Evolutionary conservation across 2,329 filamentous ascomycete genomes (phyloP).

Genomic region (Elsinoe batatas): DNA sequence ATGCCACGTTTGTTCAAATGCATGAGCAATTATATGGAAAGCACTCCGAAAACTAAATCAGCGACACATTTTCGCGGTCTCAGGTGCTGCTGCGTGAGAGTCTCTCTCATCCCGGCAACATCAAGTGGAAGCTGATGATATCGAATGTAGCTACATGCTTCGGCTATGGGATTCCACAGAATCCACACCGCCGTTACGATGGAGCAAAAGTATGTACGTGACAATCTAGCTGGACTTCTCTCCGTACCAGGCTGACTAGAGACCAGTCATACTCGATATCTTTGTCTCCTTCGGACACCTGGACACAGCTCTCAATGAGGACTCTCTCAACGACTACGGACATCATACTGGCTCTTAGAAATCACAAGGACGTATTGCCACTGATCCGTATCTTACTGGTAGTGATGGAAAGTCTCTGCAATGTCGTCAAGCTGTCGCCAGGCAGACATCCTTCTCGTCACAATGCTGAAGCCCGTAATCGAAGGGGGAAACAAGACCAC

Average conservation of each 20-base stretch:
- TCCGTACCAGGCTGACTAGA: not conserved
- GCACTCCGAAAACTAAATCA: not conserved
- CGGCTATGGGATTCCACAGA: slow-evolving; percentile 44
- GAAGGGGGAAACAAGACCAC: slow-evolving; percentile 41
- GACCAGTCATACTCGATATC: not conserved
- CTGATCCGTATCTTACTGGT: slow-evolving; percentile 54
- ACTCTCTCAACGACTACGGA: slow-evolving; percentile 34
- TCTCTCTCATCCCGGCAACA: not conserved
- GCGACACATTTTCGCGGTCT: not conserved
- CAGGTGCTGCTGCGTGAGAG: not conserved
- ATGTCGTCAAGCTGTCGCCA: slow-evolving; percentile 5
- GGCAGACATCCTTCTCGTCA: slow-evolving; percentile 14
- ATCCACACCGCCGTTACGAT: slow-evolving; percentile 38
- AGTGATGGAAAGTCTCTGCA: slow-evolving; percentile 43
- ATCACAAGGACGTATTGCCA: slow-evolving; percentile 41
- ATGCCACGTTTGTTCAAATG: slow-evolving; percentile 1
- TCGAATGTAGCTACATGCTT: slow-evolving; percentile 45
- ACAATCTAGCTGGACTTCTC: not conserved
- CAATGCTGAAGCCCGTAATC: slow-evolving; percentile 37
- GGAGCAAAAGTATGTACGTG: slow-evolving; percentile 14
- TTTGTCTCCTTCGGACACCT: not conserved
- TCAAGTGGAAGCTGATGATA: slow-evolving; percentile 50
- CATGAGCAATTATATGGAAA: not conserved
- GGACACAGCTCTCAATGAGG: slow-evolving; percentile 28
- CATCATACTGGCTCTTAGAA: slow-evolving; percentile 26